phyloP scores from a whole-genome alignment of 805 yeast species.

The Pichia sporocuriosa region DNA sequence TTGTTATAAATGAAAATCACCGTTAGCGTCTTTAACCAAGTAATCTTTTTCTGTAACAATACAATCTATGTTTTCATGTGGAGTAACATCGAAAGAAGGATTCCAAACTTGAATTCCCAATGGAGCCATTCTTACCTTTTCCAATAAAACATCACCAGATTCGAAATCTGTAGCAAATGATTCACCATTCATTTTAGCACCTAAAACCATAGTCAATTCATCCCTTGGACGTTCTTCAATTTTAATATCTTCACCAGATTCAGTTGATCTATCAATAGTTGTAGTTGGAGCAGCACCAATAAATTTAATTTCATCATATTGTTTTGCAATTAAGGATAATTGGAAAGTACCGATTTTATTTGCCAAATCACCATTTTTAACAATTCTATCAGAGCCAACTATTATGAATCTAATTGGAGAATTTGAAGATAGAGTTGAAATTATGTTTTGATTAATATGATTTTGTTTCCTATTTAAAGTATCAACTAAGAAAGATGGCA shows the following conservation, averaged over 20 bases:
- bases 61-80: constrained; percentile 73
- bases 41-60: constrained; percentile 79
- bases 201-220: constrained; percentile 73
- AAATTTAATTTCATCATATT: constrained; percentile 63
- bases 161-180: constrained; percentile 25
- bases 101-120: constrained; percentile 86
- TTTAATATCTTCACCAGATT: constrained; percentile 64
- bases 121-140: constrained; percentile 75
- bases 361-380: constrained; percentile 90
- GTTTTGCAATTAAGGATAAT: constrained; percentile 65
- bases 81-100: constrained; percentile 94
- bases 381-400: constrained; percentile 95
- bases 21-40: constrained; percentile 42
- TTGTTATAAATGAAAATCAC: constrained; percentile 36
- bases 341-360: constrained; percentile 95
- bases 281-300: constrained; percentile 95
- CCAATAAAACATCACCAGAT: constrained; percentile 21
- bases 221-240: constrained; percentile 83
- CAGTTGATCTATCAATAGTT: constrained; percentile 67
- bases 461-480: constrained; percentile 28
- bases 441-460: constrained; percentile 18
- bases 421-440: constrained; percentile 17
- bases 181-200: constrained; percentile 43
- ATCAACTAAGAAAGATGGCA: constrained; percentile 74
- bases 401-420: constrained; percentile 83